phyloP scores from a whole-genome alignment of 768 basidiomycete species.

The Tubosaeta sp. region DNA sequence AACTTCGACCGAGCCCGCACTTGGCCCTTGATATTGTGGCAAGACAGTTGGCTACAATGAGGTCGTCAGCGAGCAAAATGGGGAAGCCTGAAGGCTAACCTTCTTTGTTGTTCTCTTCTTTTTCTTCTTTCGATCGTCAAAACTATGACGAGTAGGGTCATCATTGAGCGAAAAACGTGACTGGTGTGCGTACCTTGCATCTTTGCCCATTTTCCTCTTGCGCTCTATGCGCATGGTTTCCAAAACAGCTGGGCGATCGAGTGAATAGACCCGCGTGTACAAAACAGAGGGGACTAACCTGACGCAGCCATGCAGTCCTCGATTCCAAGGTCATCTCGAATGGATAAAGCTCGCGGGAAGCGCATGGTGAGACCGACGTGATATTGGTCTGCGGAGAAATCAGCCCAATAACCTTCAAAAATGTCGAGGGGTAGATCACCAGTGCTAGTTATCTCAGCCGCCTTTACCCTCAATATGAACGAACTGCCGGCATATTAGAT shows the following conservation, averaged over 20 bases:
- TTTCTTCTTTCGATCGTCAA: slow-evolving; percentile 32
- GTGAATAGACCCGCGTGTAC: not conserved
- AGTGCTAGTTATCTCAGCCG: slow-evolving; percentile 79
- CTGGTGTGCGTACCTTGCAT: slow-evolving; percentile 43
- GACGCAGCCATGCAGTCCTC: slow-evolving; percentile 72
- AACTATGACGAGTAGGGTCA: slow-evolving; percentile 16
- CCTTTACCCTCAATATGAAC: slow-evolving; percentile 91
- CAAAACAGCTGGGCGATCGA: slow-evolving; percentile 44
- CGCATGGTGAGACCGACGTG: slow-evolving; percentile 87
- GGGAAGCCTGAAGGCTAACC: slow-evolving; percentile 2
- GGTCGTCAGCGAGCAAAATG: not conserved
- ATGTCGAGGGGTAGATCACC: slow-evolving; percentile 39
- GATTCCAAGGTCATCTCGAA: slow-evolving; percentile 72
- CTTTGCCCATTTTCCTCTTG: slow-evolving; percentile 72
- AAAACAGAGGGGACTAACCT: slow-evolving; percentile 36
- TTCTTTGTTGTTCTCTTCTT: slow-evolving; percentile 27
- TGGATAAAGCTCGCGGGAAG: slow-evolving; percentile 81
- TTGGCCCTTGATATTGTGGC: slow-evolving; percentile 63
- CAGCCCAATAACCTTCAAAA: not conserved
- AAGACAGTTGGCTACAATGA: slow-evolving; percentile 49
- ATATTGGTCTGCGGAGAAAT: slow-evolving; percentile 58
- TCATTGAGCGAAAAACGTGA: not conserved
- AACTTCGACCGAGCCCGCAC: slow-evolving; percentile 53
- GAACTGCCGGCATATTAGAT: slow-evolving; percentile 50
- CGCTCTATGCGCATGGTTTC: slow-evolving; percentile 59